Evolutionary conservation across 2,329 filamentous ascomycete genomes (phyloP).

Genomic region (Diaporthe sp.): DNA sequence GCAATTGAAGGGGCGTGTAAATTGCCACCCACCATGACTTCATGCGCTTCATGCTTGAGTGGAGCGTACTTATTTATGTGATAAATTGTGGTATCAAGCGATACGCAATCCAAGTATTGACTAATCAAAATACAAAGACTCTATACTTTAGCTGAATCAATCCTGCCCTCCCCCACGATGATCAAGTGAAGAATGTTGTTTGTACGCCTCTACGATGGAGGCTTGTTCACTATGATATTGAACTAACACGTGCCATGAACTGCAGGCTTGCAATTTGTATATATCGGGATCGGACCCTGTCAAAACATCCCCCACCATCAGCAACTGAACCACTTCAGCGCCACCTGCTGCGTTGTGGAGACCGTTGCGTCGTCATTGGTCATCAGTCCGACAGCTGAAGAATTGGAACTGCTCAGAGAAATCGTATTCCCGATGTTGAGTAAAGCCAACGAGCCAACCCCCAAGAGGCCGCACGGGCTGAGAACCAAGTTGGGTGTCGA

Average conservation of each 20-base stretch:
- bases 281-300: neutral
- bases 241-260: neutral
- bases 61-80: neutral
- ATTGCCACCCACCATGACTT: too few species aligned
- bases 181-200: neutral
- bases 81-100: neutral
- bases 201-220: neutral
- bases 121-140: neutral
- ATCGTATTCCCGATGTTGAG: conserved; percentile 34
- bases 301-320: neutral
- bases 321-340: conserved; percentile 21
- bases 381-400: conserved; percentile 35
- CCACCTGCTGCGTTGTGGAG: conserved; percentile 41
- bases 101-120: neutral
- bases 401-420: conserved; percentile 35
- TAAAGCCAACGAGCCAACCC: conserved; percentile 45
- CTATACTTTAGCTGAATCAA: neutral
- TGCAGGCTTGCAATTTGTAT: neutral
- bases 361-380: conserved; percentile 41
- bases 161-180: neutral
- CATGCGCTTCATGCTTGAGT: neutral
- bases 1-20: too few species aligned
- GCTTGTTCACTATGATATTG: neutral
- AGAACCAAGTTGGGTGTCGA: conserved; percentile 29
- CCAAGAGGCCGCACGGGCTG: conserved; percentile 35